A percentile compares a stretch with the other conserved stretches of the same genome.
Evolutionary conservation across 352 stramenopile genomes (phyloP).

Genomic region (Peronospora destructor): DNA sequence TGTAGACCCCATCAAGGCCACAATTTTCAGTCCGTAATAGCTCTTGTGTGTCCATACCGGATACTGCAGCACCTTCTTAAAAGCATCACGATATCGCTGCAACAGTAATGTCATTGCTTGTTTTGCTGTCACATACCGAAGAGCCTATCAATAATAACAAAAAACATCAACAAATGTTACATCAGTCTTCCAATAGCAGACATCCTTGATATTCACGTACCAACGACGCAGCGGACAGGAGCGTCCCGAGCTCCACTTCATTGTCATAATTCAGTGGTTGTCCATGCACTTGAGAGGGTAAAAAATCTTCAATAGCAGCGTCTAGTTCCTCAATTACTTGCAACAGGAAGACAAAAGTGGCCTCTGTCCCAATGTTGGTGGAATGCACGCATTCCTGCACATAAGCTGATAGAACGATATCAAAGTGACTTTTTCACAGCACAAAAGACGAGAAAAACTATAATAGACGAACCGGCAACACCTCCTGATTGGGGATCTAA

Average conservation of each 20-base stretch:
- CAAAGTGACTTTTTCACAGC: neutral
- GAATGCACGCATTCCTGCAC: conserved; percentile 76
- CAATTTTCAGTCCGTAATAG: conserved; percentile 33
- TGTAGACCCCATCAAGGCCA: conserved; percentile 61
- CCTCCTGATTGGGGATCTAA: conserved; percentile 23
- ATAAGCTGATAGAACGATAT: conserved; percentile 28
- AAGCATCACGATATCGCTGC: conserved; percentile 42
- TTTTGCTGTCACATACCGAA: conserved; percentile 70
- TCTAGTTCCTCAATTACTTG: conserved; percentile 67
- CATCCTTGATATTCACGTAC: conserved; percentile 18
- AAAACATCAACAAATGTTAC: neutral
- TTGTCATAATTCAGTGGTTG: conserved; percentile 40
- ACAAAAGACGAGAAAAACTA: neutral
- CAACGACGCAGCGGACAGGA: conserved; percentile 58
- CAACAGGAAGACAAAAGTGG: conserved; percentile 52
- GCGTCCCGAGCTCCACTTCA: conserved; percentile 61
- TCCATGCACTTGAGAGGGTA: conserved; percentile 13
- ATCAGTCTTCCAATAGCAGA: neutral
- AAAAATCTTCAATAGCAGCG: conserved; percentile 35
- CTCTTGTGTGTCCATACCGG: conserved; percentile 37
- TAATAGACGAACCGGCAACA: conserved; percentile 22
- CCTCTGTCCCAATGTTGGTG: conserved; percentile 46
- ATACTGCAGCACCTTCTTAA: conserved; percentile 45
- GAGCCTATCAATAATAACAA: conserved; percentile 28
- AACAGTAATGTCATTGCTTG: conserved; percentile 54